A percentile compares a stretch with the other conserved stretches of the same genome.
Conservation (phyloP, 2,329 filamentous ascomycete genomes). For the Sporothrix brunneoviolacea region DNA sequence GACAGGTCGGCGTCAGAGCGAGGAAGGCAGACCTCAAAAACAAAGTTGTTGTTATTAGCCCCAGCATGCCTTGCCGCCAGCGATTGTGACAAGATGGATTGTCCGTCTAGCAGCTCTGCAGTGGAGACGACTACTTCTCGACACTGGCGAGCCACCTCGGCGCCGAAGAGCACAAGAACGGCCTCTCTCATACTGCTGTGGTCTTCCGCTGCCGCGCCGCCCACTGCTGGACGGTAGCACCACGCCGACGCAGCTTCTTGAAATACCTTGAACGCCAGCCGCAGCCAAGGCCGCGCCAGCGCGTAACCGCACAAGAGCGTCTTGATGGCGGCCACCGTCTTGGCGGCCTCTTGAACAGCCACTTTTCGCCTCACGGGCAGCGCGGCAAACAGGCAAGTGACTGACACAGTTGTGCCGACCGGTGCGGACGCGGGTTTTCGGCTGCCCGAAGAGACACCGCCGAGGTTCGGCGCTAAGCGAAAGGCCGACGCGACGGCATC, state of each 20-base stretch:
- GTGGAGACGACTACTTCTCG: slow-evolving; percentile 4
- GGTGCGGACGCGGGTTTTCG: slow-evolving; percentile 42
- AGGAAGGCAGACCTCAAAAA: slow-evolving; percentile 54
- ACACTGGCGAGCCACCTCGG: slow-evolving; percentile 22
- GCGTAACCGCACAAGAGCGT: slow-evolving; percentile 57
- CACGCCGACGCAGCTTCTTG: slow-evolving; percentile 49
- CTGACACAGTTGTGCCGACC: slow-evolving; percentile 62
- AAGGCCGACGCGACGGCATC: slow-evolving; percentile 52
- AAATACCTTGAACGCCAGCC: slow-evolving; percentile 52
- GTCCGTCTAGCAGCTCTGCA: not conserved
- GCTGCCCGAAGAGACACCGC: slow-evolving; percentile 30
- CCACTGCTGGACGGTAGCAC: slow-evolving; percentile 46
- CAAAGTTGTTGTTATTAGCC: slow-evolving; percentile 26
- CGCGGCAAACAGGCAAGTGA: slow-evolving; percentile 50
- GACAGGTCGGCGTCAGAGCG: slow-evolving; percentile 37
- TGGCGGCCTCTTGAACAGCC: slow-evolving; percentile 50
- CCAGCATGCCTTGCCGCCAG: slow-evolving; percentile 8
- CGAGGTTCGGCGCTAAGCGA: slow-evolving; percentile 33
- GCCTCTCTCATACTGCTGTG: slow-evolving; percentile 46
- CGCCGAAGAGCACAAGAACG: slow-evolving; percentile 55
- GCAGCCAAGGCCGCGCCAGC: slow-evolving; percentile 57
- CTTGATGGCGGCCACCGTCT: slow-evolving; percentile 51
- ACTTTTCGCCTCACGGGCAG: slow-evolving; percentile 58
- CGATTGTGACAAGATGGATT: not conserved
- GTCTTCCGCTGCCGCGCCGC: too few relatives aligned